Conservation (phyloP, 805 yeast genomes). For the Yarrowia divulgata region DNA sequence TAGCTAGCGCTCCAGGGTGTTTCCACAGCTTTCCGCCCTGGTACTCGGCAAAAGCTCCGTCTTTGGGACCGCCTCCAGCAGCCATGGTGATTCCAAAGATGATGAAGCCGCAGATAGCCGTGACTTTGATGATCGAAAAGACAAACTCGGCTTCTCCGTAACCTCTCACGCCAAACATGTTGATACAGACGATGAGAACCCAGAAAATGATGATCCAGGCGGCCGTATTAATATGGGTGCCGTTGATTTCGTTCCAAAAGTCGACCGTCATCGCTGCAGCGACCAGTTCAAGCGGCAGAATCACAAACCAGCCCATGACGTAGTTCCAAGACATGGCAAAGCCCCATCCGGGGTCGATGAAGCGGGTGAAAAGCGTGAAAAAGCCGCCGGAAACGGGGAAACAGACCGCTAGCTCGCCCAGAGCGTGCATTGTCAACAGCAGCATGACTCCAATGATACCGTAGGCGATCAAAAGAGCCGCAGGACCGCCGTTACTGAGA, state of each 20-base stretch:
- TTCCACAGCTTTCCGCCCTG: constrained; percentile 58
- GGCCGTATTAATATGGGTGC: constrained; percentile 8
- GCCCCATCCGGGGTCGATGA: constrained; percentile 67
- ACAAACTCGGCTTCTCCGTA: constrained; percentile 30
- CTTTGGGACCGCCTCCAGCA: constrained; percentile 5
- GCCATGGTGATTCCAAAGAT: constrained; percentile 24
- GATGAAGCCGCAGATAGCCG: constrained; percentile 14
- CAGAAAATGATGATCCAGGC: constrained; percentile 29
- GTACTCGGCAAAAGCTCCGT: constrained; percentile 2
- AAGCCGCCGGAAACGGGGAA: constrained; percentile 67
- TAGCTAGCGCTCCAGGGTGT: constrained; percentile 70
- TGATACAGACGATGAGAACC: constrained; percentile 5
- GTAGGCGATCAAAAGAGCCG: constrained; percentile 6
- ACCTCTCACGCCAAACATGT: constrained; percentile 8
- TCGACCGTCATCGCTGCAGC: constrained; percentile 53
- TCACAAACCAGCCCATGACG: constrained; percentile 64
- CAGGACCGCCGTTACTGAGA: constrained; percentile 4
- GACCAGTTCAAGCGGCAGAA: constrained; percentile 68
- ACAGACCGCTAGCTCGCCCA: constrained; percentile 43
- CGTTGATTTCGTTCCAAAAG: constrained; percentile 28
- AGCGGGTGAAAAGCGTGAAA: constrained; percentile 62
- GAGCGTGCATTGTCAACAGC: constrained; percentile 14
- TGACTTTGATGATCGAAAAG: constrained; percentile 6
- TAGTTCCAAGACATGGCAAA: constrained; percentile 76
- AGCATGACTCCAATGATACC: constrained; percentile 21